Evolutionary conservation across 2,329 filamentous ascomycete species (phyloP), one percentile per base, ranked within the genome.

Genomic region (Neobulgaria alba): DNA sequence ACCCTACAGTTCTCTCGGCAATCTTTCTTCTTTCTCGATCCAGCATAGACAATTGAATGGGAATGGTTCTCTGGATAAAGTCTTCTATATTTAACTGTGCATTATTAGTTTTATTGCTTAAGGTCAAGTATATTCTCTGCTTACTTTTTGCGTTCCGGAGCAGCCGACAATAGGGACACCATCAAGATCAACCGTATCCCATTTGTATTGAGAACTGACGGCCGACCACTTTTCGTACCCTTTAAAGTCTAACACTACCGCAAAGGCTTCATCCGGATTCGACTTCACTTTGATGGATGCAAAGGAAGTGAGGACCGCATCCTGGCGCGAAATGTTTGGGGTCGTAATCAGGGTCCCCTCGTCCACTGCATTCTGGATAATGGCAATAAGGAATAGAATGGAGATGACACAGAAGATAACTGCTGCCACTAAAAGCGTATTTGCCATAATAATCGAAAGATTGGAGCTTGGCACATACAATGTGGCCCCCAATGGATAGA

Each of bases 251-350:
- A 39, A 29, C 4, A 55, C 37, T 2, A 41, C 39, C 10, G 30
- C 10, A 31, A 49, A 53, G 4, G 50, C 52, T 10, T 53, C 47
- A 21, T 54, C 50, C 10, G 37, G 43, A 23, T 41, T 39, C 9
- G 41, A 47, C 21, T 41, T 48, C 32, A 54, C 51, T 19, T 31
- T 48, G n/a, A 33, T 39, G 2, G 43, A 51, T 8, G 41, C 48
- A 35, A 41, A 44, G 9, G 46, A 36, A 12, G 46, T 50, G 3
- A 52, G 16, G 4, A 52, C 23, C 2, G 41, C 51, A 10, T 45
- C 43, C 12, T 38, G 33, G 16, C 30, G 33, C 1, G 37, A 21
- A 15, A 53, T 50, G n/a, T 8, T 34, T 8, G 48, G 47, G 10
- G 48, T 54, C 17, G 31, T 19, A n/a, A 45, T 29, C 5, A 47